phyloP scores from a whole-genome alignment of 768 basidiomycete species.

The Tephrocybe sp. region DNA sequence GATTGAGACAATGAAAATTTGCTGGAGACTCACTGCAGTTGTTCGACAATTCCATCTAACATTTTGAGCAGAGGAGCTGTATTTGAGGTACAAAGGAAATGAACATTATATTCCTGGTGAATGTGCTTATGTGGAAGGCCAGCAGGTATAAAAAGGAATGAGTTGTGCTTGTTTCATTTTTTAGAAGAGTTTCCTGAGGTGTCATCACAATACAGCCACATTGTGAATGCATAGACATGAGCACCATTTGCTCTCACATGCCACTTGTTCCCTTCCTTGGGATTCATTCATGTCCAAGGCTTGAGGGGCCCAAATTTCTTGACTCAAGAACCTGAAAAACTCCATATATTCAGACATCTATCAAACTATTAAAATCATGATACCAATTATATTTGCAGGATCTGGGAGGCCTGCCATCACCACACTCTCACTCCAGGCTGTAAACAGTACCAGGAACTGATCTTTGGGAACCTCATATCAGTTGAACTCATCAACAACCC shows the following conservation, averaged over 20 bases:
- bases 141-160: conserved; percentile 36
- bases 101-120: conserved; percentile 35
- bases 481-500: background rate
- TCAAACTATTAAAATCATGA: background rate
- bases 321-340: background rate
- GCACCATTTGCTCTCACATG: conserved; percentile 25
- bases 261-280: conserved; percentile 24
- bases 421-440: background rate
- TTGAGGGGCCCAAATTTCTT: background rate
- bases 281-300: background rate
- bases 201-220: conserved; percentile 46
- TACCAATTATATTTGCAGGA: conserved; percentile 4
- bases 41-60: conserved; percentile 36
- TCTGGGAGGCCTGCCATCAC: background rate
- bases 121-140: conserved; percentile 31
- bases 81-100: conserved; percentile 43
- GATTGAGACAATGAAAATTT: background rate
- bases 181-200: conserved; percentile 46
- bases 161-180: too few species aligned
- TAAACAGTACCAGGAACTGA: conserved; percentile 1
- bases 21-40: conserved; percentile 30
- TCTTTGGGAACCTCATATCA: background rate
- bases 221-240: conserved; percentile 29
- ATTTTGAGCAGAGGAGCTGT: conserved; percentile 41
- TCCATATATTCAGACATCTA: too few species aligned